phyloP scores from a whole-genome alignment of 78 protist genomes.

The Dictyostelium discoideum region DNA sequence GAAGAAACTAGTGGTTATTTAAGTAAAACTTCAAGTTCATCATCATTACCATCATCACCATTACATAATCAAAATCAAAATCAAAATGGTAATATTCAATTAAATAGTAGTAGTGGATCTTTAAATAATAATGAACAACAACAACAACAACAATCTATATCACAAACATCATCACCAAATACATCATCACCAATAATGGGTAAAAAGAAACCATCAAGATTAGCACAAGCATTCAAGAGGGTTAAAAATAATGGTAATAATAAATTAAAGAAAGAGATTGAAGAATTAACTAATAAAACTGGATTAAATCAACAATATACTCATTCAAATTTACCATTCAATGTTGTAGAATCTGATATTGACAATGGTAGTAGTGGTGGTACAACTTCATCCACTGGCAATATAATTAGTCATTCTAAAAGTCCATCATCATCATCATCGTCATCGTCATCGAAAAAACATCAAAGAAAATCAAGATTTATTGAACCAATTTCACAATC shows the following conservation, averaged over 20 bases:
- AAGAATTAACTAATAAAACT: neutral
- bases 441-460: neutral
- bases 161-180: conserved; percentile 5
- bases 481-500: conserved; percentile 36
- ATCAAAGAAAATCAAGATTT: conserved; percentile 76
- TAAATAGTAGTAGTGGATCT: neutral
- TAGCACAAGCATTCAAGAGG: conserved; percentile 28
- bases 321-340: neutral
- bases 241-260: conserved; percentile 11
- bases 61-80: neutral
- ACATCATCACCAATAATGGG: conserved; percentile 16
- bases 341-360: neutral
- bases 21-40: neutral
- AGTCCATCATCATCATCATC: neutral
- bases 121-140: neutral
- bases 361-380: neutral
- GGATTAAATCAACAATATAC: conserved; percentile 72
- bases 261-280: conserved; percentile 59
- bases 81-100: no score
- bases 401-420: neutral
- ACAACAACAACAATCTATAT: neutral
- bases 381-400: neutral
- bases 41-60: conserved; percentile 3
- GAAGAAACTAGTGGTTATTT: neutral
- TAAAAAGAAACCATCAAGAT: conserved; percentile 36